Conservation (phyloP, 1,139 yeast species). For the Cylindricascospora bacillispora region DNA sequence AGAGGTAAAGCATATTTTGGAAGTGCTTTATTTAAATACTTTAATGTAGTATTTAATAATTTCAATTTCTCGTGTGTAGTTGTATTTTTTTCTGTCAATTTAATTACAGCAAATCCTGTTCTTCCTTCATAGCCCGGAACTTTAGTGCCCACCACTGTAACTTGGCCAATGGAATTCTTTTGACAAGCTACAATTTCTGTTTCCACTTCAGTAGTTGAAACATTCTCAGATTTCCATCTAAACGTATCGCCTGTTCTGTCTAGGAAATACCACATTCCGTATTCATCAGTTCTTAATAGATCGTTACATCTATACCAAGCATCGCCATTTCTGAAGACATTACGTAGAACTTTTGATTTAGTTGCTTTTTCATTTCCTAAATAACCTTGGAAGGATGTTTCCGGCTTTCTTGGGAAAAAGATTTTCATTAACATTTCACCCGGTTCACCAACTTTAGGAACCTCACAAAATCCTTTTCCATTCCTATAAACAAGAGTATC, state of each 20-base stretch:
- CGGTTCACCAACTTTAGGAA: conserved; percentile 47
- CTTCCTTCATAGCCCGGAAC: conserved; percentile 89
- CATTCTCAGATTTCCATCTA: conserved; percentile 96
- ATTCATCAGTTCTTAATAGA: conserved; percentile 53
- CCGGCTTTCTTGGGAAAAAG: conserved; percentile 47
- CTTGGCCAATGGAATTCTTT: conserved; percentile 38
- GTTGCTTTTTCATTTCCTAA: conserved; percentile 72
- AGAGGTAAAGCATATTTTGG: conserved; percentile 88
- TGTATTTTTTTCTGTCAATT: conserved; percentile 32
- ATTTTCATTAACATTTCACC: conserved; percentile 82
- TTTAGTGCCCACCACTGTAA: conserved; percentile 80
- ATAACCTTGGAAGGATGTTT: conserved; percentile 82
- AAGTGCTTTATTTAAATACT: conserved; percentile 35
- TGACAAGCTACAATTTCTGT: conserved; percentile 40
- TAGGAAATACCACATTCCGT: conserved; percentile 69
- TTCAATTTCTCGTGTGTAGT: conserved; percentile 25
- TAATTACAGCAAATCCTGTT: conserved; percentile 80
- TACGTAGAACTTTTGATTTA: conserved; percentile 52
- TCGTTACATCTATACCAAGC: conserved; percentile 91
- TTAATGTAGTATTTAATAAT: conserved; percentile 28
- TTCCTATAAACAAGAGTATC: conserved; percentile 62
- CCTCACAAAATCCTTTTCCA: conserved; percentile 49
- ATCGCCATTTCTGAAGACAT: conserved; percentile 78
- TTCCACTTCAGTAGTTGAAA: conserved; percentile 88
- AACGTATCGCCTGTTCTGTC: conserved; percentile 94